phyloP scores from a whole-genome alignment of 805 yeast genomes.

The Nakazawaea ernobii region DNA sequence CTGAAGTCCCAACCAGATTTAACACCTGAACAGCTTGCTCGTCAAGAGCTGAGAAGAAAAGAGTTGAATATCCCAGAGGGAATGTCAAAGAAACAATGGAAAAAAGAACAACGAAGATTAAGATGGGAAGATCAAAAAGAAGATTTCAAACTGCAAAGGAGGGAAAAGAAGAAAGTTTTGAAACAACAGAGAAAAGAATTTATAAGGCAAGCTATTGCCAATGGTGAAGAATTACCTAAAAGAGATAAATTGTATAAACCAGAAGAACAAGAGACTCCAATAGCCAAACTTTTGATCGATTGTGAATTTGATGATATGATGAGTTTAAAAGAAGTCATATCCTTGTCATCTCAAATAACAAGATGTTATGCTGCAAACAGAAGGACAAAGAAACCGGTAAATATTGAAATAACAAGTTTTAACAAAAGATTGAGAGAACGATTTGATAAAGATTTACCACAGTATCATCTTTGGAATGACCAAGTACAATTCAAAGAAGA shows the following conservation, averaged over 20 bases:
- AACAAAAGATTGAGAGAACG: slow-evolving; percentile 59
- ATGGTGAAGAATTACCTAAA: slow-evolving; percentile 31
- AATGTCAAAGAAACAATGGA: slow-evolving; percentile 83
- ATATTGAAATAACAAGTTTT: slow-evolving; percentile 59
- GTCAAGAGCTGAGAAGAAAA: slow-evolving; percentile 3
- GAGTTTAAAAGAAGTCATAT: slow-evolving; percentile 65
- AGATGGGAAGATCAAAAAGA: slow-evolving; percentile 62
- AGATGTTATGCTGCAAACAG: slow-evolving; percentile 78
- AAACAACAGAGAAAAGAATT: slow-evolving; percentile 24
- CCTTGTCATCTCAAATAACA: slow-evolving; percentile 75
- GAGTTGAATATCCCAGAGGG: slow-evolving; percentile 62
- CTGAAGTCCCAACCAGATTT: not conserved
- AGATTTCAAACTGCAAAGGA: slow-evolving; percentile 46
- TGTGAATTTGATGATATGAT: slow-evolving; percentile 89
- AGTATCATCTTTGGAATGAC: slow-evolving; percentile 60
- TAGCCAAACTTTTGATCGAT: slow-evolving; percentile 63
- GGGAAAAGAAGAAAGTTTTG: slow-evolving; percentile 46
- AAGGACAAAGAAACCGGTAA: slow-evolving; percentile 50
- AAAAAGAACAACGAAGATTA: slow-evolving; percentile 54
- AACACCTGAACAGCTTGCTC: not conserved
- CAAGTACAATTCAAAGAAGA: slow-evolving; percentile 45
- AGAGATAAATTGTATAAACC: slow-evolving; percentile 26
- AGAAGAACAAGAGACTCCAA: slow-evolving; percentile 43
- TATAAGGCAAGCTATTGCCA: slow-evolving; percentile 29
- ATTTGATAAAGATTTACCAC: slow-evolving; percentile 57